Percentiles rank a stretch among this genome's conserved stretches.
These are phyloP conservation scores for Tinospora cordifolia DNA, from an alignment of 164 flowering plant species.

Conservation along the genomic window DNA sequence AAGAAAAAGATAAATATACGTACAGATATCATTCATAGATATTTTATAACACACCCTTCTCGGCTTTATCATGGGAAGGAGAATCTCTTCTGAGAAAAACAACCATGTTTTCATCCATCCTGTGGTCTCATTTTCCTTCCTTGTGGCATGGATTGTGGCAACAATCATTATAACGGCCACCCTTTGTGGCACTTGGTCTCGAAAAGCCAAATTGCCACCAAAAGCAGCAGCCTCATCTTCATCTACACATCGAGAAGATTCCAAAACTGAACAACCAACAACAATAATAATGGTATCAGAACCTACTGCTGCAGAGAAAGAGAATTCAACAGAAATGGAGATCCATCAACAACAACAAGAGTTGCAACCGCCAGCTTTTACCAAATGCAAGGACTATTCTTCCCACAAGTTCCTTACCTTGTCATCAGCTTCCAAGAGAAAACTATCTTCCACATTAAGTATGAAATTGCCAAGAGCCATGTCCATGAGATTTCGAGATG, in stretches of 20 bases:
- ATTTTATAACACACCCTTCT: not conserved
- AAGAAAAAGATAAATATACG: conserved; percentile 4
- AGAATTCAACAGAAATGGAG: not conserved
- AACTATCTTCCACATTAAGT: conserved; percentile 21
- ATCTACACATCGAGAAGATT: not conserved
- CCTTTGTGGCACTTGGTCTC: conserved; percentile 20
- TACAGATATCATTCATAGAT: not conserved
- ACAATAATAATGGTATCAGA: not conserved
- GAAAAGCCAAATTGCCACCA: conserved; percentile 9
- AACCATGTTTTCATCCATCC: conserved; percentile 16
- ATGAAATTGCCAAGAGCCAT: conserved; percentile 13
- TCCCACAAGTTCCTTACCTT: not conserved
- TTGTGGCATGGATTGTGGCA: conserved; percentile 22
- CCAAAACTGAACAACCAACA: conserved; percentile 1
- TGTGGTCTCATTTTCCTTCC: conserved; percentile 18
- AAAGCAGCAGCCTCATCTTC: not conserved
- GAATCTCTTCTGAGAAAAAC: conserved; percentile 17
- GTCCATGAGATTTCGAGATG: conserved; percentile 9
- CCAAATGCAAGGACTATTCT: not conserved
- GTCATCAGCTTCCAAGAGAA: conserved; percentile 3
- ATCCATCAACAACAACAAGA: not conserved
- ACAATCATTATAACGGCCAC: conserved; percentile 21
- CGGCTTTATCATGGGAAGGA: conserved; percentile 25
- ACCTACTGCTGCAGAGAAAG: not conserved
- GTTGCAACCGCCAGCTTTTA: not conserved